Evolutionary conservation across 768 basidiomycete species (phyloP).

Genomic region (Boletellus ananas): DNA sequence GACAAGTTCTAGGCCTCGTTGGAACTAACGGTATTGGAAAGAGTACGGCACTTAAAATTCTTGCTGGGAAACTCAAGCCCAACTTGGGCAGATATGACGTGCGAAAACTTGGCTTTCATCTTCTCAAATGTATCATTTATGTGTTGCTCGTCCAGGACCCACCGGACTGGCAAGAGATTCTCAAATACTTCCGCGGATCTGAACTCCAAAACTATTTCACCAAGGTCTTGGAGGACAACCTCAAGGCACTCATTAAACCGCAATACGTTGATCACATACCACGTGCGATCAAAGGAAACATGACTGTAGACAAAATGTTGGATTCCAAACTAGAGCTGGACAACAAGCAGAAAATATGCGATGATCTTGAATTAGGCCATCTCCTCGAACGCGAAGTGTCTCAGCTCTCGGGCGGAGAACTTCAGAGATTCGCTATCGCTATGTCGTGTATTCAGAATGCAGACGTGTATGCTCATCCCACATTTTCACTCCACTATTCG

Average conservation of each 20-base stretch:
- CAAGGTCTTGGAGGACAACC: constrained; percentile 96
- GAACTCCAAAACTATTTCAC: constrained; percentile 99
- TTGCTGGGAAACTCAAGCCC: constrained; percentile 96
- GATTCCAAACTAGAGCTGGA: constrained; percentile 84
- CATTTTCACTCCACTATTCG: not conserved
- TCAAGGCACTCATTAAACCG: constrained; percentile 98
- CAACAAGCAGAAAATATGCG: constrained; percentile 83
- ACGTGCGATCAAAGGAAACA: constrained; percentile 84
- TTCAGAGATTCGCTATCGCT: constrained; percentile 97
- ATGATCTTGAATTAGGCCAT: constrained; percentile 82
- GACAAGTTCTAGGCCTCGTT: constrained; percentile 97
- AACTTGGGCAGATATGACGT: constrained; percentile 97
- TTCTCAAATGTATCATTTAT: not conserved
- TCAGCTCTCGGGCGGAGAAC: constrained; percentile 93
- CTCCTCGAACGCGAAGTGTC: constrained; percentile 81
- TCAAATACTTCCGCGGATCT: constrained; percentile 97
- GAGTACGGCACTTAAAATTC: constrained; percentile 93
- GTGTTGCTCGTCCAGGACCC: constrained; percentile 60
- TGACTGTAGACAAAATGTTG: constrained; percentile 89
- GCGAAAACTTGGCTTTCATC: constrained; percentile 25
- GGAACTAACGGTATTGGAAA: constrained; percentile 99
- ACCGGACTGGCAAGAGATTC: constrained; percentile 98
- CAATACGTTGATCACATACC: constrained; percentile 99
- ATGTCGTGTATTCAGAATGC: constrained; percentile 94
- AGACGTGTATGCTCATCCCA: constrained; percentile 70